phyloP scores from a whole-genome alignment of 345 rosid species.

The Cardamine resedifolia region DNA sequence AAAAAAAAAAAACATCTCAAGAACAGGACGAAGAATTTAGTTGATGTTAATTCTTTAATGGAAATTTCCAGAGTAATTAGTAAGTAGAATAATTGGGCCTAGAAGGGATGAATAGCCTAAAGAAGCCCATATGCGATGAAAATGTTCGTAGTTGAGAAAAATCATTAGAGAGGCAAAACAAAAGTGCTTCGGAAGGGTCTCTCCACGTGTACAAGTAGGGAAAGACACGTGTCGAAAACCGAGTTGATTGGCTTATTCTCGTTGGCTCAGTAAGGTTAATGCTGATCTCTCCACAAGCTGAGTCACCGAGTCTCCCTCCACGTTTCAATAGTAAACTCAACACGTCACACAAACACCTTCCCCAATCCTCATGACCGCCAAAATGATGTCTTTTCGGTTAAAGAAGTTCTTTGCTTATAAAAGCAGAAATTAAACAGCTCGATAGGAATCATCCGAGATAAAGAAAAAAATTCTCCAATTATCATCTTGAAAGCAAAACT shows the following conservation, averaged over 20 bases:
- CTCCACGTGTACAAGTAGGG: conserved; percentile 27
- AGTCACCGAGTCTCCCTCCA: conserved; percentile 29
- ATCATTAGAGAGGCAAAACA: not conserved
- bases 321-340: conserved; percentile 30
- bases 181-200: not conserved
- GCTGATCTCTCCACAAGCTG: conserved; percentile 24
- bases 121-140: not conserved
- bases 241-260: not conserved
- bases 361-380: conserved; percentile 8
- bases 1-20: not conserved
- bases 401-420: conserved; percentile 15
- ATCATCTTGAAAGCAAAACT: not conserved
- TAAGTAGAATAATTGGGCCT: not conserved
- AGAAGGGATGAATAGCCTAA: not conserved
- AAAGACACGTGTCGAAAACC: conserved; percentile 6
- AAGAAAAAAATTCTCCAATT: not conserved
- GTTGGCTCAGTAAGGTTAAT: not conserved
- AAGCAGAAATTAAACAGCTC: conserved; percentile 11
- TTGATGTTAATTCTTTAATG: not conserved
- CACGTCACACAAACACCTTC: conserved; percentile 39
- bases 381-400: not conserved
- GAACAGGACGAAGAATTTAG: not conserved
- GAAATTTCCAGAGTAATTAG: not conserved
- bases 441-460: conserved; percentile 10
- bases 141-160: not conserved